Conservation (phyloP, 495 filamentous ascomycete species). For the Aspergillus affinis region DNA sequence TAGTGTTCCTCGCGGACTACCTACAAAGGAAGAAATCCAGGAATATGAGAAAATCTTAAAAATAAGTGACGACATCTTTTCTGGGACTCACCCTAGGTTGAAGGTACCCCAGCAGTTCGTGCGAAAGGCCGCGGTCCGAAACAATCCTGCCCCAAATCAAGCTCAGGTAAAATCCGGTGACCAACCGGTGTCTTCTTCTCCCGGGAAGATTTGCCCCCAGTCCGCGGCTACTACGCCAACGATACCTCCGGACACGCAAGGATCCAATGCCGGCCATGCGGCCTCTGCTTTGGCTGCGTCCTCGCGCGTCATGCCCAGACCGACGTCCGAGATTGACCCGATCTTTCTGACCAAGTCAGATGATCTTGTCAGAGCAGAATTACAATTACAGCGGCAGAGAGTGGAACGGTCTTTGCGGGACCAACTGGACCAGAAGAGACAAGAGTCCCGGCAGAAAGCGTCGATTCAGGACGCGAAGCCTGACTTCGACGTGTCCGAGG, state of each 20-base stretch:
- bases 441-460: conserved; percentile 53
- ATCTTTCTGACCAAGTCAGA: conserved; percentile 83
- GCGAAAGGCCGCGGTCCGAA: conserved; percentile 46
- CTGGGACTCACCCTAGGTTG: conserved; percentile 72
- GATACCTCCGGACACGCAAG: conserved; percentile 29
- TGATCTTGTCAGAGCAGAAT: conserved; percentile 76
- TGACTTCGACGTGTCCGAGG: conserved; percentile 73
- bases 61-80: conserved; percentile 73
- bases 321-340: conserved; percentile 63
- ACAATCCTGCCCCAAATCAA: conserved; percentile 25
- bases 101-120: conserved; percentile 62
- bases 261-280: conserved; percentile 31
- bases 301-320: conserved; percentile 40
- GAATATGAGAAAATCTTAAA: conserved; percentile 74
- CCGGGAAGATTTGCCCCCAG: not conserved
- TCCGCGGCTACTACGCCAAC: conserved; percentile 27
- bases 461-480: conserved; percentile 59
- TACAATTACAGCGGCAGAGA: conserved; percentile 74
- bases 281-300: conserved; percentile 22
- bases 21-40: conserved; percentile 34
- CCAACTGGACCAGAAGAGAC: conserved; percentile 67
- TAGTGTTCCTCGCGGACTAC: conserved; percentile 30
- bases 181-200: conserved; percentile 15
- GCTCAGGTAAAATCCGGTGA: conserved; percentile 25
- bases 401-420: conserved; percentile 76